A percentile compares a stretch with the other conserved stretches of the same genome.
Evolutionary conservation across 1,139 yeast species (phyloP).

Genomic region (Suhomyces yuchorum): DNA sequence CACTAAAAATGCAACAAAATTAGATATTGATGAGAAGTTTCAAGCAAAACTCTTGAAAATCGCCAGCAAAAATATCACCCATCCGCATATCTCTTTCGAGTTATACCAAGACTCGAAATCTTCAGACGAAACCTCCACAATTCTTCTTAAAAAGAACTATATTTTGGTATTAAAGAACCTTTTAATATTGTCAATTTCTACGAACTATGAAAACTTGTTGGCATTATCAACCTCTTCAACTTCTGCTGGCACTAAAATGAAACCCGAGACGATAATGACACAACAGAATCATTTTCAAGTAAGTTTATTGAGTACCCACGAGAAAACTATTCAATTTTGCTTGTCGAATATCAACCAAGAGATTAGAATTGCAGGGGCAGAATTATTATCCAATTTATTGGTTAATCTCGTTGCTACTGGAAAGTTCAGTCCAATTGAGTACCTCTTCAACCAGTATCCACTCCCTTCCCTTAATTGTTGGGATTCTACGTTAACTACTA

Average conservation of each 20-base stretch:
- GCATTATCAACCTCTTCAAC: slow-evolving; percentile 39
- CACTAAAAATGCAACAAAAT: slow-evolving; percentile 40
- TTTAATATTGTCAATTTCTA: slow-evolving; percentile 34
- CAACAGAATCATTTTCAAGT: slow-evolving; percentile 45
- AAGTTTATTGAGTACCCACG: slow-evolving; percentile 32
- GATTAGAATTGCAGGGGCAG: slow-evolving; percentile 42
- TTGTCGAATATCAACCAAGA: slow-evolving; percentile 38
- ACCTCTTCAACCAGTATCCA: slow-evolving; percentile 34
- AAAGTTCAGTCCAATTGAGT: slow-evolving; percentile 39
- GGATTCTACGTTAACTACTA: slow-evolving; percentile 25
- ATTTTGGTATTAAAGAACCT: slow-evolving; percentile 37
- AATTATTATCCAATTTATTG: slow-evolving; percentile 37
- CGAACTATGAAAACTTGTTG: slow-evolving; percentile 43
- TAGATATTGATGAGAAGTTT: slow-evolving; percentile 46
- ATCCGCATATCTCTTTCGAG: slow-evolving; percentile 22
- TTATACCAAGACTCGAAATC: slow-evolving; percentile 19
- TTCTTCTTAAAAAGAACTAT: slow-evolving; percentile 38
- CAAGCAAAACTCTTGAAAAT: slow-evolving; percentile 41
- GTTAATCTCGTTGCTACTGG: slow-evolving; percentile 45
- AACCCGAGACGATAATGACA: slow-evolving; percentile 46
- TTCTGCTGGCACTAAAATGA: slow-evolving; percentile 43
- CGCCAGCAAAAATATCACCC: slow-evolving; percentile 30
- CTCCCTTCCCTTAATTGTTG: slow-evolving; percentile 30
- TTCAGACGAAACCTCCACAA: slow-evolving; percentile 22
- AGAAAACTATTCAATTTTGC: slow-evolving; percentile 33